Evolutionary conservation across 176 grass and related monocot species (phyloP).

Genomic region (Ananas comosus): DNA sequence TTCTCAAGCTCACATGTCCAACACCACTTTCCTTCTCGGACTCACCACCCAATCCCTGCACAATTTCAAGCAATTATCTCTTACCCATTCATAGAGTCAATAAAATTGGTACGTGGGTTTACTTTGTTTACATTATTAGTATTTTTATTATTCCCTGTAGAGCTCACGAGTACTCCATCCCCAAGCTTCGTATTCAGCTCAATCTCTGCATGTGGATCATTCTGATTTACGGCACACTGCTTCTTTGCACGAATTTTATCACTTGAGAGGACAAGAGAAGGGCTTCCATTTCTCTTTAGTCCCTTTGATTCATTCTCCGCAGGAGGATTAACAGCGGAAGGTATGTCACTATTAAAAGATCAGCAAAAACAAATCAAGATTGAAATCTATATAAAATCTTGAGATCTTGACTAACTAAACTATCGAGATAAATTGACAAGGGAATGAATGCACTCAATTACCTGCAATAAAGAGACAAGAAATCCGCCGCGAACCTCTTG

Average conservation of each 20-base stretch:
- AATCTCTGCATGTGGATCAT: not conserved
- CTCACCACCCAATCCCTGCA: constrained; percentile 28
- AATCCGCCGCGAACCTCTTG: constrained; percentile 51
- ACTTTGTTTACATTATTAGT: constrained; percentile 5
- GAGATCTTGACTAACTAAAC: constrained; percentile 1
- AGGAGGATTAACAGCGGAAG: constrained; percentile 23
- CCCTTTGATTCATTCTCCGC: constrained; percentile 29
- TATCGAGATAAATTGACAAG: constrained; percentile 13
- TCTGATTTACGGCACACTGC: constrained; percentile 19
- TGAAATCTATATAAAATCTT: constrained; percentile 22
- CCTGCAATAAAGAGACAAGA: constrained; percentile 81
- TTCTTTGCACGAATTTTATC: constrained; percentile 44
- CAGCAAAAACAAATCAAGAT: not conserved
- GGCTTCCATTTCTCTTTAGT: constrained; percentile 48
- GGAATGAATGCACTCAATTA: constrained; percentile 1
- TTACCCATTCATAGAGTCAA: too few relatives aligned
- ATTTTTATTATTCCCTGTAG: not conserved
- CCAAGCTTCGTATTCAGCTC: constrained; percentile 9
- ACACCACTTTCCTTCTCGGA: constrained; percentile 5
- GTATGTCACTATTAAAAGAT: constrained; percentile 30
- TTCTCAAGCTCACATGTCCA: constrained; percentile 39
- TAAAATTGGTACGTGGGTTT: not conserved
- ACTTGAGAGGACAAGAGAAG: constrained; percentile 32
- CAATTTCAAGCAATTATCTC: not conserved
- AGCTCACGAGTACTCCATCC: not conserved